Evolutionary conservation across 2,329 filamentous ascomycete genomes (phyloP).

Genomic region (Diaporthe vexans): DNA sequence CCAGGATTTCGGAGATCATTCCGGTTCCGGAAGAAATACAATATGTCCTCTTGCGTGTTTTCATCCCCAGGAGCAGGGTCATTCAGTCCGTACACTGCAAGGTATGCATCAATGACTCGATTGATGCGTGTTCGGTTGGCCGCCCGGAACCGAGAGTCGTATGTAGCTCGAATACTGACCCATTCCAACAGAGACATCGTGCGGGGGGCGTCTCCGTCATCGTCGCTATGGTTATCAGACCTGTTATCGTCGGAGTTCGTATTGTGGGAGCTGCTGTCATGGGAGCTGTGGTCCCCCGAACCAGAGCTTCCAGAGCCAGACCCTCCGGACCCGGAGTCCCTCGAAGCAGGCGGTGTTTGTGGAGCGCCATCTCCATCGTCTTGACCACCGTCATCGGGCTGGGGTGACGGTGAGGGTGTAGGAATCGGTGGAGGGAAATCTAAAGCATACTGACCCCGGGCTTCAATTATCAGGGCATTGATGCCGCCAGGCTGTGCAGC

Average conservation of each 20-base stretch:
- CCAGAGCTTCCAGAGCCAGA: too few relatives aligned
- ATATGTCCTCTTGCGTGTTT: neutral
- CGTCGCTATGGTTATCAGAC: neutral
- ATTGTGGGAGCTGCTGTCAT: too few relatives aligned
- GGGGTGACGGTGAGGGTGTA: too few relatives aligned
- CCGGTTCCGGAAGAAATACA: neutral
- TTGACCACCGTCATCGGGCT: neutral
- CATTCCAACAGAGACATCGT: neutral
- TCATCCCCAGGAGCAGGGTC: neutral
- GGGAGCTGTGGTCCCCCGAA: too few relatives aligned
- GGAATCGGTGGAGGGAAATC: neutral
- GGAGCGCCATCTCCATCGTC: neutral
- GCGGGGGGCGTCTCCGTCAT: neutral
- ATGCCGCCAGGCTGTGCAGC: neutral
- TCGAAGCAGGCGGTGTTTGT: too few relatives aligned
- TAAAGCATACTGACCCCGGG: neutral
- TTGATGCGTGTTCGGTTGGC: neutral
- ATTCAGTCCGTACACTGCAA: neutral
- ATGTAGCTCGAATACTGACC: neutral
- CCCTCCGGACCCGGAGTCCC: too few relatives aligned
- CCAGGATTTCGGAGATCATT: neutral
- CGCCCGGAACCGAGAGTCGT: neutral
- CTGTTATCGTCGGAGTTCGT: too few relatives aligned
- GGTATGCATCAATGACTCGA: slow-evolving; percentile 1
- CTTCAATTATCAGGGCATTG: neutral